Evolutionary conservation across 164 flowering plant species (phyloP).

Genomic region (Akebia trifoliata): DNA sequence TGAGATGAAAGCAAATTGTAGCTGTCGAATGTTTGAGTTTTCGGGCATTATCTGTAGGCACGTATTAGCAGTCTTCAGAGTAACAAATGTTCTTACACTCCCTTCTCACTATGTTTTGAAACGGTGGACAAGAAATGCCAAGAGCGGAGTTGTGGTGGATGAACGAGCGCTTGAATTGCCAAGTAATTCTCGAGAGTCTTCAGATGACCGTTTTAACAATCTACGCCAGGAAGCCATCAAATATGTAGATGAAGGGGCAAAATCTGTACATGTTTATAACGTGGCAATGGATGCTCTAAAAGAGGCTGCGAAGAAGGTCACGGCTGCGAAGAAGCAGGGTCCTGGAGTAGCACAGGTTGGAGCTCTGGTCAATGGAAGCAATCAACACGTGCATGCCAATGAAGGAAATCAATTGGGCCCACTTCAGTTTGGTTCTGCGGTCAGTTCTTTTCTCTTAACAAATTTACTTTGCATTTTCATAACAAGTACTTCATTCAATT

Average conservation of each 20-base stretch:
- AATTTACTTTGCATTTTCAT: not conserved
- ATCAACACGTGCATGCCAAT: conserved; percentile 12
- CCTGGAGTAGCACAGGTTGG: conserved; percentile 21
- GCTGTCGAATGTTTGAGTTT: conserved; percentile 56
- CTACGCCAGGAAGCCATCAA: conserved; percentile 47
- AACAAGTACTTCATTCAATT: not conserved
- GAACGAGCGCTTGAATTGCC: conserved; percentile 28
- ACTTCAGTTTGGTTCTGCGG: conserved; percentile 23
- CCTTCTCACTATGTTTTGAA: conserved; percentile 47
- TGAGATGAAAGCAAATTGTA: conserved; percentile 45
- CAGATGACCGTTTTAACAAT: conserved; percentile 33
- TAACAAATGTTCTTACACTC: conserved; percentile 41
- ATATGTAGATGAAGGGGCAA: conserved; percentile 52
- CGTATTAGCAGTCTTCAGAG: conserved; percentile 45
- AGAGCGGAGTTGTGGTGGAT: conserved; percentile 28
- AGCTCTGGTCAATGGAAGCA: conserved; percentile 23
- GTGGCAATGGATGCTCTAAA: conserved; percentile 50
- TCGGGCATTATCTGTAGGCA: conserved; percentile 57
- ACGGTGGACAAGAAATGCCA: conserved; percentile 62
- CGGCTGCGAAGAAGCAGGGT: conserved; percentile 35
- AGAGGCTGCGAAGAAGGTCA: conserved; percentile 44
- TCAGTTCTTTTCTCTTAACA: conserved; percentile 18
- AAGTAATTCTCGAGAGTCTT: conserved; percentile 31
- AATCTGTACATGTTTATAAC: conserved; percentile 35
- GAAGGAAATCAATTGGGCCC: conserved; percentile 21